These are phyloP conservation scores for Nothomitra cinnamomea DNA, from an alignment of 2,329 filamentous ascomycete species.

Conservation along the genomic window DNA sequence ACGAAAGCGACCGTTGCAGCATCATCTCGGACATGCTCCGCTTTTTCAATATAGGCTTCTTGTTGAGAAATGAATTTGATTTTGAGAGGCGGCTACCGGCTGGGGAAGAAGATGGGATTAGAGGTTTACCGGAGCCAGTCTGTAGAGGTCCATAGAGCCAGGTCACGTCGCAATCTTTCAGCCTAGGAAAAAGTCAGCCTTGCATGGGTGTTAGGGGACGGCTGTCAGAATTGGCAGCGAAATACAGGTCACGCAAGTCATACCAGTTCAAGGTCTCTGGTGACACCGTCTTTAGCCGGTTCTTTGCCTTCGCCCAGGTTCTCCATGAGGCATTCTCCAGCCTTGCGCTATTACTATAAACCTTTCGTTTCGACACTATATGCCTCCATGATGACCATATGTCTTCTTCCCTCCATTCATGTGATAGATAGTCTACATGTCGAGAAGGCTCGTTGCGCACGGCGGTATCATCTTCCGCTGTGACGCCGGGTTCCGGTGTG, in stretches of 20 bases:
- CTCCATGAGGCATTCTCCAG: constrained; percentile 95
- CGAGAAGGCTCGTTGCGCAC: constrained; percentile 59
- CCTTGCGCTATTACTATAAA: constrained; percentile 65
- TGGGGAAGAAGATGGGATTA: constrained; percentile 30
- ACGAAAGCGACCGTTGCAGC: constrained; percentile 73
- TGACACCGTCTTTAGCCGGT: constrained; percentile 70
- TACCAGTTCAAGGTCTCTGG: constrained; percentile 91
- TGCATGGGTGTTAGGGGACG: not conserved
- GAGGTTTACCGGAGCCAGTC: constrained; percentile 41
- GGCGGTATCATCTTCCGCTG: constrained; percentile 65
- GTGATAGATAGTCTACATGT: constrained; percentile 89
- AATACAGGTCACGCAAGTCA: not conserved
- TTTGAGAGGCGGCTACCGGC: constrained; percentile 39
- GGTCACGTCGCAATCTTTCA: constrained; percentile 93
- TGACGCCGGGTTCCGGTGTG: constrained; percentile 37
- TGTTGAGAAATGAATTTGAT: constrained; percentile 48
- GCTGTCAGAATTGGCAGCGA: not conserved
- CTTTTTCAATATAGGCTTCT: constrained; percentile 93
- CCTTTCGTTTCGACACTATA: constrained; percentile 60
- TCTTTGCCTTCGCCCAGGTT: constrained; percentile 88
- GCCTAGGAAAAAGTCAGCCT: constrained; percentile 34
- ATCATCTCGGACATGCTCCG: constrained; percentile 91
- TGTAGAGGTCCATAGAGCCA: constrained; percentile 94
- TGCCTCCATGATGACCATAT: constrained; percentile 97
- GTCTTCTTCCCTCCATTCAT: constrained; percentile 88